These are phyloP conservation scores for Filobasidium uniguttulatum DNA, from an alignment of 1,284 basidiomycete genomes.

Conservation along the genomic window DNA sequence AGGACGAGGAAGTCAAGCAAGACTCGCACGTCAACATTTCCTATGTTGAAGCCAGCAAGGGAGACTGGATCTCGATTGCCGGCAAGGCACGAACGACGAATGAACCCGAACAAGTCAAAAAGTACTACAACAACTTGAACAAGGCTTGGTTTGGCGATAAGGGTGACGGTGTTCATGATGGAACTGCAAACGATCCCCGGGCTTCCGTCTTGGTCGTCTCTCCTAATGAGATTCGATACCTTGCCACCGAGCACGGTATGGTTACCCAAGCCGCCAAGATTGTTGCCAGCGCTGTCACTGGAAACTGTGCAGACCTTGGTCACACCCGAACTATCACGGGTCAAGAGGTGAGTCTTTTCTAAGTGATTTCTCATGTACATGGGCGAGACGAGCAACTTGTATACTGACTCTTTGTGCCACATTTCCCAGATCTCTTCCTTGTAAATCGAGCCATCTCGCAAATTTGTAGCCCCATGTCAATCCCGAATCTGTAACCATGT, in stretches of 20 bases:
- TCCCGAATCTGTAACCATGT: too few species aligned
- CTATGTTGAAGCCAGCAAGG: constrained; percentile 57
- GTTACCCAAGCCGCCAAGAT: constrained; percentile 44
- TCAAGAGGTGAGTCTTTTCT: constrained; percentile 43
- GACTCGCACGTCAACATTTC: constrained; percentile 66
- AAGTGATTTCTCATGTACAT: too few species aligned
- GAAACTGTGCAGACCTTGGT: constrained; percentile 49
- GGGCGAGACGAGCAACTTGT: too few species aligned
- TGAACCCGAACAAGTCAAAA: constrained; percentile 52
- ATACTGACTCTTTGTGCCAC: too few species aligned
- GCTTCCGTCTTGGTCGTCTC: constrained; percentile 66
- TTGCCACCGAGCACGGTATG: constrained; percentile 44
- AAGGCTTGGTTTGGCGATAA: constrained; percentile 76
- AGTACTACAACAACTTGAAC: constrained; percentile 52
- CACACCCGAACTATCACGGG: constrained; percentile 49
- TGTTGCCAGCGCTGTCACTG: constrained; percentile 45
- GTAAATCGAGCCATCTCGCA: too few species aligned
- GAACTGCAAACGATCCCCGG: constrained; percentile 64
- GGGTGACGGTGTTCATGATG: constrained; percentile 73
- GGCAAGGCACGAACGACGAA: constrained; percentile 50
- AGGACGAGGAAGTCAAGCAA: constrained; percentile 61
- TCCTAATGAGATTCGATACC: constrained; percentile 51
- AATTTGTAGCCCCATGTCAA: too few species aligned
- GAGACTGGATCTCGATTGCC: constrained; percentile 71
- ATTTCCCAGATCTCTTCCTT: too few species aligned